These are phyloP conservation scores for Hypomontagnella submonticulosa DNA, from an alignment of 495 filamentous ascomycete genomes.

Conservation along the genomic window DNA sequence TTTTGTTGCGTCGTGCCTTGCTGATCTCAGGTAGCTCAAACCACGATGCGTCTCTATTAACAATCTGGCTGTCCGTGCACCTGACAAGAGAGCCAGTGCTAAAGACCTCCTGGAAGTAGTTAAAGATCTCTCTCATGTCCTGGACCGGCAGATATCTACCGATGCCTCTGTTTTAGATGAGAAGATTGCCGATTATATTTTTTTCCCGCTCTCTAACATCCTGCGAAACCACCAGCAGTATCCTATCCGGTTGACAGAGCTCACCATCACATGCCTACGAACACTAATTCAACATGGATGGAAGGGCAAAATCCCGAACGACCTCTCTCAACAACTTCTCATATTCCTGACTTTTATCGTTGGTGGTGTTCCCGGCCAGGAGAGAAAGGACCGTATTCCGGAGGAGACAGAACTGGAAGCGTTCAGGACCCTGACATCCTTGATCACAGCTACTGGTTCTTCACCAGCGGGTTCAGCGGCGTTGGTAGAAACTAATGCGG, in stretches of 20 bases:
- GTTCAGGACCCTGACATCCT: conserved; percentile 54
- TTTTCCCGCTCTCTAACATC: conserved; percentile 90
- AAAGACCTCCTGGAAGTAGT: conserved; percentile 67
- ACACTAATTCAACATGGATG: conserved; percentile 82
- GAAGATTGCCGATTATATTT: conserved; percentile 91
- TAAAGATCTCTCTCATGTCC: conserved; percentile 61
- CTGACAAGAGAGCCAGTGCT: conserved; percentile 62
- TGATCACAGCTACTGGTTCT: conserved; percentile 51
- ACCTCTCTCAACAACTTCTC: conserved; percentile 84
- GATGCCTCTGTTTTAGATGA: conserved; percentile 71
- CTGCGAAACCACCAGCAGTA: conserved; percentile 79
- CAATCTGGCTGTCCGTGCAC: conserved; percentile 71
- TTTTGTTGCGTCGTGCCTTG: conserved; percentile 2
- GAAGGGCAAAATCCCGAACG: conserved; percentile 70
- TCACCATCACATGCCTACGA: conserved; percentile 75
- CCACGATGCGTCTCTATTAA: conserved; percentile 81
- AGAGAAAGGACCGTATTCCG: conserved; percentile 60
- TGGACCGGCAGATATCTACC: conserved; percentile 63
- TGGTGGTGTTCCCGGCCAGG: conserved; percentile 70
- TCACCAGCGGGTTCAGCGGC: conserved; percentile 51
- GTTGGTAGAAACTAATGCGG: conserved; percentile 65
- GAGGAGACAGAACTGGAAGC: conserved; percentile 74
- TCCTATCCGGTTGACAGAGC: conserved; percentile 77
- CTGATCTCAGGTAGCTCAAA: conserved; percentile 67
- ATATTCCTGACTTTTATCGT: conserved; percentile 85